Evolutionary conservation across 805 yeast species (phyloP), one percentile per base, ranked within the genome.

Genomic region (Candida dendrica): DNA sequence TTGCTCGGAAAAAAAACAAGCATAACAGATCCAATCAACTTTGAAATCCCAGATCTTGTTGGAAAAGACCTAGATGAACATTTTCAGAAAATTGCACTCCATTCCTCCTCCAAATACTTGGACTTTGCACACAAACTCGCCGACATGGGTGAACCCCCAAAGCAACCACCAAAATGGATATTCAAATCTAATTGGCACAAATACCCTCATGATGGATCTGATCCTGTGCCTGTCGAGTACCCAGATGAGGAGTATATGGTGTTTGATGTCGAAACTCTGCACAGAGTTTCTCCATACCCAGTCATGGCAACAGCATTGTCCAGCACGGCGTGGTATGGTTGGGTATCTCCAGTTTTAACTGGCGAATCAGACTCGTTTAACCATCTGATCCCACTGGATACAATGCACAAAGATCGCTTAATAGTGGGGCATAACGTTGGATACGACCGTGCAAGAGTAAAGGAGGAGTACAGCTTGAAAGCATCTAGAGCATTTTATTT

Each of bases 371-470:
- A 50, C 1, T 37, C 47, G 1, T 52, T 44, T 16, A 73, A 81
- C 26, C 95, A 88, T 51, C 62, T 95, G 41, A 77, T 95, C 0
- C 96, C 98, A 0, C 57, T 91, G 58, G 78, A 85, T 47, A 68
- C 79, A 0, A 36, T 55, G 8, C 45, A 53, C 2, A 52, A 51
- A 2, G 69, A 73, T 6, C 81, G 79, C 48, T 65, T 93, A 6
- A 69, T 93, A 2, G 72, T 95, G 3, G 99, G 99, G 0, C 96
- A 88, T 59, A 89, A 91, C 55, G 82, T 93, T 3, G 81, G 93
- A 6, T 93, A 81, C 56, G 99, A 93, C 61, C 72, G 99, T 36
- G 91, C 96, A 1, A 71, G 95, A 30, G 77, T 91, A 1, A 50
- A 66, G 26, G 97, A 93, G 42, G 98, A 93, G 58, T 93, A 93